A percentile compares a stretch with the other conserved stretches of the same genome.
phyloP scores from a whole-genome alignment of 1,284 basidiomycete species.

The Marasmius tenuissimus region DNA sequence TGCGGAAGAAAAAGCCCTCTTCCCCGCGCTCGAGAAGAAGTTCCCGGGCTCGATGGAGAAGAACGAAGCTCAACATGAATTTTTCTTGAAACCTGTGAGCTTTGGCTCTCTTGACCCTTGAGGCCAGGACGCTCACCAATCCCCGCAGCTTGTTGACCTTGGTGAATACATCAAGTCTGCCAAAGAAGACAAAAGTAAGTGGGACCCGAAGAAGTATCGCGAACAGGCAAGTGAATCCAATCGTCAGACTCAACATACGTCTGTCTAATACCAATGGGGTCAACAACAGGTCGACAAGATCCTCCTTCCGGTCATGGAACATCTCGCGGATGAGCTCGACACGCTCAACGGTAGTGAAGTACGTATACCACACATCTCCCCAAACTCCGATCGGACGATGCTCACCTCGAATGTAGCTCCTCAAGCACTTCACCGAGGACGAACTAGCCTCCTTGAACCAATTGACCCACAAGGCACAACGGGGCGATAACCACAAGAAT shows the following conservation, averaged over 20 bases:
- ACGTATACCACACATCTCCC: not conserved
- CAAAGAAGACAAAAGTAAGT: slow-evolving; percentile 3
- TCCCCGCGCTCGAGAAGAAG: slow-evolving; percentile 16
- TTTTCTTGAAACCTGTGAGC: slow-evolving; percentile 15
- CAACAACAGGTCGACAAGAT: slow-evolving; percentile 14
- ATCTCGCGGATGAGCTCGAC: slow-evolving; percentile 20
- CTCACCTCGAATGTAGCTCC: slow-evolving; percentile 7
- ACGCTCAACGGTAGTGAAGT: slow-evolving; percentile 9
- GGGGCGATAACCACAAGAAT: slow-evolving; percentile 13
- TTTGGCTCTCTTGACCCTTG: not conserved
- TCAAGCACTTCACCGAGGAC: slow-evolving; percentile 14
- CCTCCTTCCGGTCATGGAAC: slow-evolving; percentile 17
- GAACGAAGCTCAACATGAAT: slow-evolving; percentile 18
- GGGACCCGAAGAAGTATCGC: slow-evolving; percentile 13
- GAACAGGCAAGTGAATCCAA: slow-evolving; percentile 3
- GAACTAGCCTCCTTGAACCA: slow-evolving; percentile 16
- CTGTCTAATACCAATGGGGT: not conserved
- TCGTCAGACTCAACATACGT: not conserved
- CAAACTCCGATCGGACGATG: not conserved
- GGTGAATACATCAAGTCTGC: slow-evolving; percentile 15
- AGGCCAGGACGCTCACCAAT: not conserved
- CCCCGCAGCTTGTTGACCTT: slow-evolving; percentile 11
- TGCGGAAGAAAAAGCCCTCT: slow-evolving; percentile 15
- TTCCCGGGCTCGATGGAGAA: slow-evolving; percentile 15
- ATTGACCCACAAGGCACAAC: slow-evolving; percentile 10